A percentile compares a stretch with the other conserved stretches of the same genome.
Evolutionary conservation across 2,329 filamentous ascomycete species (phyloP).

Genomic region (Pseudogymnoascus sp.): DNA sequence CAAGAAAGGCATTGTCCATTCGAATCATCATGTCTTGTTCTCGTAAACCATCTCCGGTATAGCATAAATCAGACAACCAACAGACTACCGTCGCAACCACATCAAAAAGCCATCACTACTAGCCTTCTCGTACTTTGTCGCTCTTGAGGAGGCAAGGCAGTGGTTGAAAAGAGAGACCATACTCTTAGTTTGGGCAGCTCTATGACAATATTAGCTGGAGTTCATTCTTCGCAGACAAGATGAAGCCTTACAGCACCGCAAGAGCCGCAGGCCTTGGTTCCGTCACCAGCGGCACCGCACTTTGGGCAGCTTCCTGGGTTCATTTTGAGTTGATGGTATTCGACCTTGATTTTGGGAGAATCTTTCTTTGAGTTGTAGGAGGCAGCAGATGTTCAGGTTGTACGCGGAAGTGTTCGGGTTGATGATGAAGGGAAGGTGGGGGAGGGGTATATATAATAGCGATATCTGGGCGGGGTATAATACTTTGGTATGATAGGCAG

Average conservation of each 20-base stretch:
- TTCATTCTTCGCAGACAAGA: not conserved
- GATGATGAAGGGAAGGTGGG: not conserved
- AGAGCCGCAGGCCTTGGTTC: constrained; percentile 7
- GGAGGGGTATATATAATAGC: not conserved
- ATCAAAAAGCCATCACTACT: constrained; percentile 13
- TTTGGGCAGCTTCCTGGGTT: constrained; percentile 3
- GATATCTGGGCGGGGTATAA: constrained; percentile 1
- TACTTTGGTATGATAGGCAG: constrained; percentile 5
- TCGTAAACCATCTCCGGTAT: not conserved
- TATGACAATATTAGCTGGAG: not conserved
- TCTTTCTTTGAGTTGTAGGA: not conserved
- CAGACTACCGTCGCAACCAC: not conserved
- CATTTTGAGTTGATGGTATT: constrained; percentile 10
- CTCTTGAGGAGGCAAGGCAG: not conserved
- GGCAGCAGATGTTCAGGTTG: not conserved
- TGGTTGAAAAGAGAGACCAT: not conserved
- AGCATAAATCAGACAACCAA: not conserved
- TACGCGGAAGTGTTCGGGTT: not conserved
- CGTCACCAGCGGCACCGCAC: constrained; percentile 5
- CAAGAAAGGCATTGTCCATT: constrained; percentile 1
- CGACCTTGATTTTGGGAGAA: not conserved
- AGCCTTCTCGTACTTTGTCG: constrained; percentile 29
- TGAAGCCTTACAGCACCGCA: constrained; percentile 8
- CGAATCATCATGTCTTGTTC: constrained; percentile 8
- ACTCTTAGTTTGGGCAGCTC: constrained; percentile 11